These are phyloP conservation scores for Suillus clintonianus DNA, from an alignment of 768 basidiomycete genomes.

Conservation along the genomic window DNA sequence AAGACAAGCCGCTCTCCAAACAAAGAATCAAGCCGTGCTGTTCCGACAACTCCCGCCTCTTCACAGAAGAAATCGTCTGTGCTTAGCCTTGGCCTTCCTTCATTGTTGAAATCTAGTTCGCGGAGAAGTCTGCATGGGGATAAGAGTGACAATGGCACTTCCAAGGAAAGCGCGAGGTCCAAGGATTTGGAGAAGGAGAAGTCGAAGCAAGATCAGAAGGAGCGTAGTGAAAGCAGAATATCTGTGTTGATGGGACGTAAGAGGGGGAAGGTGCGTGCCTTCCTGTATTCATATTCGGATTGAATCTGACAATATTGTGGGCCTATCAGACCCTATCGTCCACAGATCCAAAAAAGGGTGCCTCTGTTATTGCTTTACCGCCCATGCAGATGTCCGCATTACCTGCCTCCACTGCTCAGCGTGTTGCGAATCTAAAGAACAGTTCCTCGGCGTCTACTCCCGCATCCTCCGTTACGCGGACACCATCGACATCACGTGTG, in stretches of 20 bases:
- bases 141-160: slow-evolving; percentile 38
- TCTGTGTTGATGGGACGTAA: slow-evolving; percentile 86
- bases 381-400: slow-evolving; percentile 90
- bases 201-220: slow-evolving; percentile 77
- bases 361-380: slow-evolving; percentile 72
- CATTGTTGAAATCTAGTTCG: slow-evolving; percentile 84
- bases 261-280: slow-evolving; percentile 79
- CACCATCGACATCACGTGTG: slow-evolving; percentile 56
- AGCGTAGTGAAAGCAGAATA: slow-evolving; percentile 87
- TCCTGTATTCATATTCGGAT: slow-evolving; percentile 5
- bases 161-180: slow-evolving; percentile 48
- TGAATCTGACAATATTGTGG: background rate
- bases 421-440: slow-evolving; percentile 80
- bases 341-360: slow-evolving; percentile 73
- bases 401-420: slow-evolving; percentile 77
- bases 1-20: slow-evolving; percentile 52
- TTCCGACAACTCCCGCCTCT: slow-evolving; percentile 57
- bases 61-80: slow-evolving; percentile 82
- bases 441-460: slow-evolving; percentile 46
- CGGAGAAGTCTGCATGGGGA: slow-evolving; percentile 75
- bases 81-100: slow-evolving; percentile 76
- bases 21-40: slow-evolving; percentile 53
- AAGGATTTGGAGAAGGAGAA: slow-evolving; percentile 48
- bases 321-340: slow-evolving; percentile 75
- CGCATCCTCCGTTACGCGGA: slow-evolving; percentile 40